A percentile compares a stretch with the other conserved stretches of the same genome.
Conservation (phyloP, 257 asterid species). For the Avicennia marina region DNA sequence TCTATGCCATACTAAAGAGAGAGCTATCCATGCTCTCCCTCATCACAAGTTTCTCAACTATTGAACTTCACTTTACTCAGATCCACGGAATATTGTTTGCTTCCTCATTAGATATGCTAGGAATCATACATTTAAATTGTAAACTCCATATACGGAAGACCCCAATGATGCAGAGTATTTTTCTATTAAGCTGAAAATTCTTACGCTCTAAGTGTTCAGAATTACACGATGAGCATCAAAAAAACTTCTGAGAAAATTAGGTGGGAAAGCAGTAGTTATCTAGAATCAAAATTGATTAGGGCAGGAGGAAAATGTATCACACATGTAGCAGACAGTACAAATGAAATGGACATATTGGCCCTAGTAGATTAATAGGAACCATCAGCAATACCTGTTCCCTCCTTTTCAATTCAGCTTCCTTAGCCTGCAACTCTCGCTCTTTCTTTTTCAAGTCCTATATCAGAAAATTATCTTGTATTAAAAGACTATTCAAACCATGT, state of each 20-base stretch:
- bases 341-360: not conserved
- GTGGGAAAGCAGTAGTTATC: too few species aligned
- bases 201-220: not conserved
- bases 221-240: not conserved
- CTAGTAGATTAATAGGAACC: slow-evolving; percentile 4
- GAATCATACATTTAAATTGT: too few species aligned
- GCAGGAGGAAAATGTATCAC: not conserved
- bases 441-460: slow-evolving; percentile 60
- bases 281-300: too few species aligned
- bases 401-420: slow-evolving; percentile 76
- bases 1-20: too few species aligned
- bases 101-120: not conserved
- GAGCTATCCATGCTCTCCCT: too few species aligned
- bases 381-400: slow-evolving; percentile 64
- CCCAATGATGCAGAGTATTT: not conserved
- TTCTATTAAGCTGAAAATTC: not conserved
- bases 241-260: not conserved
- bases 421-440: slow-evolving; percentile 82
- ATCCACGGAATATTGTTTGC: not conserved
- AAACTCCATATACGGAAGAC: too few species aligned
- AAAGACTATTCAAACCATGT: slow-evolving; percentile 1
- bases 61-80: not conserved
- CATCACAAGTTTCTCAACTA: not conserved
- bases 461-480: not conserved
- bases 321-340: not conserved